Percentiles rank a stretch among this genome's conserved stretches.
Conservation (phyloP, 306 rosid genomes). For the Dalbergia cochinchinensis region DNA sequence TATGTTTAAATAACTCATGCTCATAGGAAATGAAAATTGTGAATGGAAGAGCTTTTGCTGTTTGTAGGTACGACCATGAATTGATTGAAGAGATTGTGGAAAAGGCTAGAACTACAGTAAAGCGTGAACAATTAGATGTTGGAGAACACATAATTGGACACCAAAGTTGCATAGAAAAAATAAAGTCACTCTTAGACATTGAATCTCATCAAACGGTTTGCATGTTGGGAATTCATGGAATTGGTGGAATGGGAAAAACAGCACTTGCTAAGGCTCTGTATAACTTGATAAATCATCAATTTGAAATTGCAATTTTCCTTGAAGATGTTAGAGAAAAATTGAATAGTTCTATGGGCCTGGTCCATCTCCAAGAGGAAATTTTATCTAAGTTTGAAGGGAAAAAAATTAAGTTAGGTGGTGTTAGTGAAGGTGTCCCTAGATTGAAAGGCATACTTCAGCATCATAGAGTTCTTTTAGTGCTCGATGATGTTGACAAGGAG, state of each 20-base stretch:
- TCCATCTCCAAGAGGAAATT: conserved; percentile 1
- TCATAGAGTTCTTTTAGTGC: conserved; percentile 38
- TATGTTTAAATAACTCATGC: too few species aligned
- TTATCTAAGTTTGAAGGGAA: background rate
- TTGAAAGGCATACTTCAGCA: background rate
- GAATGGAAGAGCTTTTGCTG: background rate
- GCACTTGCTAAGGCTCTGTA: background rate
- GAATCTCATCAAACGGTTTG: background rate
- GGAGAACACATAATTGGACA: background rate
- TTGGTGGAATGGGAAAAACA: background rate
- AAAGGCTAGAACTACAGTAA: background rate
- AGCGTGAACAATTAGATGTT: background rate
- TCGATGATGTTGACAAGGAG: conserved; percentile 38
- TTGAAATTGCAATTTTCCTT: background rate
- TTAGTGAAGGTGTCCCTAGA: background rate
- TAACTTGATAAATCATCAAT: background rate
- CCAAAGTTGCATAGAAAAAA: background rate
- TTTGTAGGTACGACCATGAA: background rate
- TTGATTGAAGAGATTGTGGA: background rate
- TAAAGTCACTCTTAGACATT: background rate
- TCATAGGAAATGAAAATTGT: too few species aligned
- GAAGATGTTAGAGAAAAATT: too few species aligned
- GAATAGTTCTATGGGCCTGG: too few species aligned
- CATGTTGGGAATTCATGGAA: background rate
- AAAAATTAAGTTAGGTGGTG: background rate